Evolutionary conservation across 2,329 filamentous ascomycete species (phyloP), one percentile per base, ranked within the genome.

Genomic region (Paecilomyces dactylethromorphus): DNA sequence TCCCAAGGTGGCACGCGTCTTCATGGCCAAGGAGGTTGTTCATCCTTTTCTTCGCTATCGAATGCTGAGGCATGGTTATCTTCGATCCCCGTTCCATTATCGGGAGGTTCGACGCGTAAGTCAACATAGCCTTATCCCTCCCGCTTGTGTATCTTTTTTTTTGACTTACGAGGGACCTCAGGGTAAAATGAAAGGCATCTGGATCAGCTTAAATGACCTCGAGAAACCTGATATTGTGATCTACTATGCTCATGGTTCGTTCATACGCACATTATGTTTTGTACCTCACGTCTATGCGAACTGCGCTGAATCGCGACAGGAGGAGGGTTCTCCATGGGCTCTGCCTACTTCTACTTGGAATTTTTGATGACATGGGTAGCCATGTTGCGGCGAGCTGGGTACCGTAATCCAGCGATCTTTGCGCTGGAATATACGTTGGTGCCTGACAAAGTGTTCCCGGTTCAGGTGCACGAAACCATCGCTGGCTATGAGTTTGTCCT

Each of bases 311-410:
- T 29, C 2, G 3, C 50, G 45, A 3, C 59, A 89, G 86, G 89
- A 15, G 91, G 91, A 22, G 91, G 91, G 0, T 94, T 95, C 71
- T 84, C 85, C 6, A 90, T 95, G 87, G 91, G 91, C 2, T 91
- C 89, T 12, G 80, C 83, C 18, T 89, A 89, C 75, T 95, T 95
- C 72, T 95, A 95, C 71, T 82, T 92, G 35, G 91, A 95, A 67
- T 94, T 93, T 64, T 79, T 95, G 2, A 77, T 93, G 57, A 83
- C 85, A 8, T 91, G 88, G 87, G 77, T 90, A 12, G 79, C 81
- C 51, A 76, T 91, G 18, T 79, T 95, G 45, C 80, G 84, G 58
- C 76, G 82, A 56, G 77, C 80, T 18, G 88, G 88, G 1, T 93
- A 88, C 71, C 71, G 76, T 10, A 94, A 92, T 67, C 91, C 91